A percentile compares a stretch with the other conserved stretches of the same genome.
Evolutionary conservation across 1,139 yeast genomes (phyloP).

Genomic region (Eremothecium sinecaudum): DNA sequence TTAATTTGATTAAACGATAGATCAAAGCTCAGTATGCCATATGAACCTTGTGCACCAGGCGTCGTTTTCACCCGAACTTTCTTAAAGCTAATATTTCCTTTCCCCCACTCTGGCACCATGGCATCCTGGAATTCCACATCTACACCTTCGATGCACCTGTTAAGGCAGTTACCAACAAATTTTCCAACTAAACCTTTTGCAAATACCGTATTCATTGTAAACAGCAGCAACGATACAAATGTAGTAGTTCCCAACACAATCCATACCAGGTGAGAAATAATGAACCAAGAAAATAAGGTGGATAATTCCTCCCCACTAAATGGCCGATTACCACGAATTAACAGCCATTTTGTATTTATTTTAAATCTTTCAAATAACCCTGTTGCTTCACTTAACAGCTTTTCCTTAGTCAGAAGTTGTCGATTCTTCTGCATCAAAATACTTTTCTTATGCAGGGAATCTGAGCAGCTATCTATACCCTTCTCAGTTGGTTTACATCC

Average conservation of each 20-base stretch:
- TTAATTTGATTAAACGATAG: conserved; percentile 47
- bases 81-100: conserved; percentile 53
- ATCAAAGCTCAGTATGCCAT: conserved; percentile 20
- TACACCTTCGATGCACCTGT: conserved; percentile 30
- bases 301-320: conserved; percentile 43
- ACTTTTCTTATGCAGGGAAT: conserved; percentile 21
- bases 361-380: conserved; percentile 38
- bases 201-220: conserved; percentile 37
- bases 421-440: conserved; percentile 22
- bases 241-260: conserved; percentile 57
- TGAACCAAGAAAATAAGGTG: conserved; percentile 41
- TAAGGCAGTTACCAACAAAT: conserved; percentile 30
- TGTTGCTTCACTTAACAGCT: conserved; percentile 38
- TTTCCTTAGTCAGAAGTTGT: conserved; percentile 28
- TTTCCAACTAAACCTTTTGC: conserved; percentile 35
- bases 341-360: conserved; percentile 50
- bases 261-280: conserved; percentile 38
- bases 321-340: conserved; percentile 43
- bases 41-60: conserved; percentile 15
- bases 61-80: conserved; percentile 38
- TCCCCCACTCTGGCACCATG: conserved; percentile 42
- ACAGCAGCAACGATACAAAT: conserved; percentile 45
- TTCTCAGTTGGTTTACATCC: too few species aligned
- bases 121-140: conserved; percentile 36
- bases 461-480: conserved; percentile 16